Evolutionary conservation across 2,329 filamentous ascomycete genomes (phyloP), one percentile per base, ranked within the genome.

Genomic region (Pyrenochaeta sp.): DNA sequence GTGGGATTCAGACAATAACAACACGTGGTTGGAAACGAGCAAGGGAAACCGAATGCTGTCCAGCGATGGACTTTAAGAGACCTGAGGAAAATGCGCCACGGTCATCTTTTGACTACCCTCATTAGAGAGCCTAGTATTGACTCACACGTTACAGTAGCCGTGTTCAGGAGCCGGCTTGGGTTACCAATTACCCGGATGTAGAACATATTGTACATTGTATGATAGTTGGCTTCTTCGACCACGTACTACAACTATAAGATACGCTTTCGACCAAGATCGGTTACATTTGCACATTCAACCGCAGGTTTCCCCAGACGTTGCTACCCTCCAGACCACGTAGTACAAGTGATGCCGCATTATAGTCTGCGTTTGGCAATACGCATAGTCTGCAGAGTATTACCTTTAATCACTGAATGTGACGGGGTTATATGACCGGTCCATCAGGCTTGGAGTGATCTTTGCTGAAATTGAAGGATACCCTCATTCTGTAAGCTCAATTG

Each of bases 121-220:
- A 30, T 30, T 5, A 39, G 36, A 19, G n/a, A 13, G n/a, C 36
- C 36, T n/a, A 13, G 36, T 39, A 12, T 19, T 19, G 8, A 39
- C 15, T 12, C 15, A 5, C 13, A 39, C 15, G 36, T 6, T 19
- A 39, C 13, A n/a, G 5, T 39, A 3, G 9, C 15, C 15, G 36
- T 6, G 13, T 19, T n/a, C 12, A 3, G 13, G 36, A 39, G 36
- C 36, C 8, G 36, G 15, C 36, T 19, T 39, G 13, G 36, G 13
- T 39, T 6, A 3, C 36, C 36, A 36, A 39, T n/a, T 39, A 39
- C 8, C 8, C 36, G n/a, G 7, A 13, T 39, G 36, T 39, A 39
- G 9, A 39, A n/a, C 36, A 48, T 53, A 52, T 37, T 64, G 58
- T 59, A 62, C 58, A 61, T 48, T 53, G 52, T 36, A 53, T 50